These are phyloP conservation scores for Fonsecaea pugnacius DNA, from an alignment of 2,329 filamentous ascomycete species.

Conservation along the genomic window DNA sequence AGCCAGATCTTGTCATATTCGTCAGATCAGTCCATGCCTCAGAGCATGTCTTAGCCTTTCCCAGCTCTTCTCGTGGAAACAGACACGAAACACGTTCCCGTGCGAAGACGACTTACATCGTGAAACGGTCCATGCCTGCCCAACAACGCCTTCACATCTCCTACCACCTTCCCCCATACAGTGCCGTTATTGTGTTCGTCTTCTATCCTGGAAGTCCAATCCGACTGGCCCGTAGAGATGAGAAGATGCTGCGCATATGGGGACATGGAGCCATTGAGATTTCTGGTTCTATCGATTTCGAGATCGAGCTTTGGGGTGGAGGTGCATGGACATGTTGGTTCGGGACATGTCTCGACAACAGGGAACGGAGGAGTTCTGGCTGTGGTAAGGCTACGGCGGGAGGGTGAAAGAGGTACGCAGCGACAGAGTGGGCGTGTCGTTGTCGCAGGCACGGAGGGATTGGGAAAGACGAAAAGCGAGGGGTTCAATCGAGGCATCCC, in stretches of 20 bases:
- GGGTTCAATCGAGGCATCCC: slow-evolving; percentile 31
- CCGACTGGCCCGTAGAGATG: slow-evolving; percentile 75
- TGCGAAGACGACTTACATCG: slow-evolving; percentile 57
- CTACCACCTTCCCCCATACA: slow-evolving; percentile 56
- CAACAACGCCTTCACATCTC: slow-evolving; percentile 70
- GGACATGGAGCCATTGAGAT: slow-evolving; percentile 76
- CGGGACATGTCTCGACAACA: slow-evolving; percentile 66
- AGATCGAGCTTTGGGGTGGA: slow-evolving; percentile 68
- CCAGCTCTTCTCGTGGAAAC: background rate
- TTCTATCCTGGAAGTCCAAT: slow-evolving; percentile 85
- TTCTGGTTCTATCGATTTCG: slow-evolving; percentile 72
- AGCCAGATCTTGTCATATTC: slow-evolving; percentile 18
- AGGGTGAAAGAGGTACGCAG: slow-evolving; percentile 11
- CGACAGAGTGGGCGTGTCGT: background rate
- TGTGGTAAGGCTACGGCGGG: slow-evolving; percentile 11
- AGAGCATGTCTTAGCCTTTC: background rate
- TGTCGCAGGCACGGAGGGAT: background rate
- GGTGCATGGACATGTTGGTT: slow-evolving; percentile 76
- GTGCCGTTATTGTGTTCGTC: slow-evolving; percentile 65
- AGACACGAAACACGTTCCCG: background rate
- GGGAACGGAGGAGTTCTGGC: slow-evolving; percentile 47
- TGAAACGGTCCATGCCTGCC: slow-evolving; percentile 68
- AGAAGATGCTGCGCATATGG: slow-evolving; percentile 81
- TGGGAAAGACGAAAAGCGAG: slow-evolving; percentile 1
- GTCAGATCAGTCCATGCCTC: background rate